phyloP scores from a whole-genome alignment of 2,329 filamentous ascomycete genomes.

The Fusarium scirpi region DNA sequence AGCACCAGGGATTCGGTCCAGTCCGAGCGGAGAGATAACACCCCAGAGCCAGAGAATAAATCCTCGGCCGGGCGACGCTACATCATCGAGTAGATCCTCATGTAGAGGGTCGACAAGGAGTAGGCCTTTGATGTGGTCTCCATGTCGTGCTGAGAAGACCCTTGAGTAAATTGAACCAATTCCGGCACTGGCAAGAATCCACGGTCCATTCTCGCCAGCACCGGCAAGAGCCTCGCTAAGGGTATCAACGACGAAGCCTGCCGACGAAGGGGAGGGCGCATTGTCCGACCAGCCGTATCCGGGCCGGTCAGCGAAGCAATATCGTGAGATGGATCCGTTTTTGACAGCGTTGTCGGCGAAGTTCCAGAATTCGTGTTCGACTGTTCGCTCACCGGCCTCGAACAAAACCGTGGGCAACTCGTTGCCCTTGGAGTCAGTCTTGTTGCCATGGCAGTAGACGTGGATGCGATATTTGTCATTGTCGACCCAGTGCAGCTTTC shows the following conservation, averaged over 20 bases:
- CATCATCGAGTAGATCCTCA: conserved; percentile 80
- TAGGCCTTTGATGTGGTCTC: conserved; percentile 78
- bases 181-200: conserved; percentile 87
- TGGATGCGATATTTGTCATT: conserved; percentile 88
- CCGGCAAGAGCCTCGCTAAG: conserved; percentile 86
- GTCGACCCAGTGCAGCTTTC: conserved; percentile 83
- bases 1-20: conserved; percentile 83
- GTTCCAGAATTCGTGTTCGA: conserved; percentile 82
- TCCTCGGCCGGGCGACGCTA: conserved; percentile 76
- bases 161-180: conserved; percentile 90
- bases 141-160: conserved; percentile 88
- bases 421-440: conserved; percentile 63
- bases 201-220: conserved; percentile 86
- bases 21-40: conserved; percentile 85
- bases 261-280: conserved; percentile 91
- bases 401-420: conserved; percentile 83
- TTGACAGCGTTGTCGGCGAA: conserved; percentile 81
- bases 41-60: conserved; percentile 90
- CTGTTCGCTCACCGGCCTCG: conserved; percentile 83
- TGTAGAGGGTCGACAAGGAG: conserved; percentile 90
- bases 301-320: conserved; percentile 96
- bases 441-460: conserved; percentile 82
- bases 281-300: conserved; percentile 91
- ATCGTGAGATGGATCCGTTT: conserved; percentile 86
- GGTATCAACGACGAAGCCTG: conserved; percentile 90